phyloP scores from a whole-genome alignment of 1,284 basidiomycete genomes.

The Flammula alnicola region DNA sequence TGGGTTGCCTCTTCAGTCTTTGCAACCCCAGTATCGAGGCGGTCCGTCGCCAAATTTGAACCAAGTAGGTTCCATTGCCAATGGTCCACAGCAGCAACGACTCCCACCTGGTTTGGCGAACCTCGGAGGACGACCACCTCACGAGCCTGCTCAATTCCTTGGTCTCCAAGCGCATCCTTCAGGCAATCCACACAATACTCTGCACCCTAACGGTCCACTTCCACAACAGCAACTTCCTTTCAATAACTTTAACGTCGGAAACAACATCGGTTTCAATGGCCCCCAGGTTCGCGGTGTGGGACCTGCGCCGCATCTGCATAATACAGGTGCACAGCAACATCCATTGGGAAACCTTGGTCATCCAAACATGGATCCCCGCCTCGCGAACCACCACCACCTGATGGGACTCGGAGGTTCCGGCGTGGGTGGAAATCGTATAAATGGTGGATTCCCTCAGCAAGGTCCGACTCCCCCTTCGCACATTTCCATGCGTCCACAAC shows the following conservation, averaged over 20 bases:
- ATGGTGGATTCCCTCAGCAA: conserved; percentile 56
- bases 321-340: conserved; percentile 47
- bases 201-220: conserved; percentile 51
- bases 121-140: conserved; percentile 77
- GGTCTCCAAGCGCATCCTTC: conserved; percentile 53
- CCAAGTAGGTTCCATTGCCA: conserved; percentile 51
- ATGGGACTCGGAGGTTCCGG: conserved; percentile 51
- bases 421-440: conserved; percentile 43
- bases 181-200: conserved; percentile 46
- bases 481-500: conserved; percentile 41
- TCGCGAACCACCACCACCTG: conserved; percentile 50
- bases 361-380: conserved; percentile 59
- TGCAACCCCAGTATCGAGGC: conserved; percentile 70
- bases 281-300: conserved; percentile 57
- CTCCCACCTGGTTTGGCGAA: conserved; percentile 84
- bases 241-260: conserved; percentile 52
- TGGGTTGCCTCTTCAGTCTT: conserved; percentile 60
- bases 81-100: conserved; percentile 52
- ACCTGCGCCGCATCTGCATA: conserved; percentile 47
- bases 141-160: conserved; percentile 73
- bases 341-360: conserved; percentile 52
- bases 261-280: conserved; percentile 49
- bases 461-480: conserved; percentile 44
- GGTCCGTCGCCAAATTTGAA: conserved; percentile 64
- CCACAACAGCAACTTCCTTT: conserved; percentile 42